phyloP scores from a whole-genome alignment of 768 basidiomycete species.

The Leccinellum luteum region DNA sequence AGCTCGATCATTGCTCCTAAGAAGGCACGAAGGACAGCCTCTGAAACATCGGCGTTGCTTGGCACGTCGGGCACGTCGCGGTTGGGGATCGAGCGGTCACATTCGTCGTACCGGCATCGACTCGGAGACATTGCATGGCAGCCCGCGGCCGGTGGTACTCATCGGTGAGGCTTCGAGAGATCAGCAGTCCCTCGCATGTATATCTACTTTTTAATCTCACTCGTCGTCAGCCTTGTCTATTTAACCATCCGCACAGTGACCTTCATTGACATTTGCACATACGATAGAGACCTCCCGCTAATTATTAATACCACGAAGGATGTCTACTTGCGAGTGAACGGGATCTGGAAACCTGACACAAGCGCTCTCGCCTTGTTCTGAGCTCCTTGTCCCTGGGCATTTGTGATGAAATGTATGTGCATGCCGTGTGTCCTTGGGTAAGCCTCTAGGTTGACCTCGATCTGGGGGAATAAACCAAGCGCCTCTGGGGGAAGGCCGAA shows the following conservation, averaged over 20 bases:
- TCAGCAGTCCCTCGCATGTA: conserved; percentile 2
- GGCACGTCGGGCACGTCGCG: conserved; percentile 24
- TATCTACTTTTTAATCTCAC: conserved; percentile 14
- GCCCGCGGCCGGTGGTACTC: conserved; percentile 12
- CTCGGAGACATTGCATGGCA: conserved; percentile 68
- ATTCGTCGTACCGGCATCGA: conserved; percentile 46
- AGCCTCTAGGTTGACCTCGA: conserved; percentile 89
- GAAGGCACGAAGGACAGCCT: conserved; percentile 64
- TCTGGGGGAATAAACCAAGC: conserved; percentile 91
- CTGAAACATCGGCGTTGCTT: conserved; percentile 53
- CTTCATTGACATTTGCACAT: conserved; percentile 29
- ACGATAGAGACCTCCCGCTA: conserved; percentile 22
- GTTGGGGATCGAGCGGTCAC: conserved; percentile 34
- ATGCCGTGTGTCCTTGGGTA: conserved; percentile 88
- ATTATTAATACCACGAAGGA: conserved; percentile 19
- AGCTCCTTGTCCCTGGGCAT: conserved; percentile 82
- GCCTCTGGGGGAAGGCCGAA: conserved; percentile 84
- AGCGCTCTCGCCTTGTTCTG: conserved; percentile 86
- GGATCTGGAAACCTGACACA: conserved; percentile 89
- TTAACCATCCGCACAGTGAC: conserved; percentile 22
- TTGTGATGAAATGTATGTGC: conserved; percentile 93
- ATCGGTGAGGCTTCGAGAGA: conserved; percentile 17
- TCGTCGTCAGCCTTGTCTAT: conserved; percentile 16
- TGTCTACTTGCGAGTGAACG: conserved; percentile 57
- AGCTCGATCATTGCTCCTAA: conserved; percentile 55